phyloP scores from a whole-genome alignment of 2,329 filamentous ascomycete genomes.

The Lachnellula occidentalis region DNA sequence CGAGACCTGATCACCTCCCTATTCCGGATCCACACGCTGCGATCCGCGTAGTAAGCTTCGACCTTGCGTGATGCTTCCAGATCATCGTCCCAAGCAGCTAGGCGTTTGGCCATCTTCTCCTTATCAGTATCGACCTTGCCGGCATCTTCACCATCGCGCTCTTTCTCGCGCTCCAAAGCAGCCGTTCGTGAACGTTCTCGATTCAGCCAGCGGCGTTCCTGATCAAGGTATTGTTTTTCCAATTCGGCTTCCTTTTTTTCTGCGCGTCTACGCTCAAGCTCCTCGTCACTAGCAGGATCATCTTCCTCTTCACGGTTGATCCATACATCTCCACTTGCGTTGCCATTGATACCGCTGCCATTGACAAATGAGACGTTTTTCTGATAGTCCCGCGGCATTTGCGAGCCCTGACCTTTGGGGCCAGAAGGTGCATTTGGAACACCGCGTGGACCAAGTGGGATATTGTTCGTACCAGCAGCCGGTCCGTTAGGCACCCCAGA shows the following conservation, averaged over 20 bases:
- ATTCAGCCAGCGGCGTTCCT: constrained; percentile 86
- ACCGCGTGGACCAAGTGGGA: constrained; percentile 69
- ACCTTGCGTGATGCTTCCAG: constrained; percentile 66
- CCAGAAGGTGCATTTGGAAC: constrained; percentile 72
- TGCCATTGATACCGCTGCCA: constrained; percentile 61
- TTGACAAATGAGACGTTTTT: constrained; percentile 80
- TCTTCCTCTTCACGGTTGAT: constrained; percentile 75
- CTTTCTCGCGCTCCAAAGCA: constrained; percentile 78
- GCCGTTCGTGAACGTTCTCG: constrained; percentile 78
- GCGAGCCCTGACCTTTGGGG: constrained; percentile 55
- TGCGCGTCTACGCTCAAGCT: constrained; percentile 68
- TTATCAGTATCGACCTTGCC: constrained; percentile 58
- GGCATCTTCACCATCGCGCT: constrained; percentile 71
- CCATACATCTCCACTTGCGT: constrained; percentile 38
- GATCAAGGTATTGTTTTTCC: constrained; percentile 76
- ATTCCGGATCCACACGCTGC: constrained; percentile 77
- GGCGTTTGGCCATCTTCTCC: constrained; percentile 63
- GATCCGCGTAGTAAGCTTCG: constrained; percentile 83
- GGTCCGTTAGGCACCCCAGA: constrained; percentile 49
- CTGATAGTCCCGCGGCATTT: constrained; percentile 66
- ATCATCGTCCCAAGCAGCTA: constrained; percentile 86
- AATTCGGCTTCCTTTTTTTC: constrained; percentile 69
- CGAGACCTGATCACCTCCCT: constrained; percentile 66
- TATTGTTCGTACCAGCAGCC: constrained; percentile 61
- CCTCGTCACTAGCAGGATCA: constrained; percentile 79